Conservation (phyloP, 805 yeast species). For the Nakazawaea peltata region DNA sequence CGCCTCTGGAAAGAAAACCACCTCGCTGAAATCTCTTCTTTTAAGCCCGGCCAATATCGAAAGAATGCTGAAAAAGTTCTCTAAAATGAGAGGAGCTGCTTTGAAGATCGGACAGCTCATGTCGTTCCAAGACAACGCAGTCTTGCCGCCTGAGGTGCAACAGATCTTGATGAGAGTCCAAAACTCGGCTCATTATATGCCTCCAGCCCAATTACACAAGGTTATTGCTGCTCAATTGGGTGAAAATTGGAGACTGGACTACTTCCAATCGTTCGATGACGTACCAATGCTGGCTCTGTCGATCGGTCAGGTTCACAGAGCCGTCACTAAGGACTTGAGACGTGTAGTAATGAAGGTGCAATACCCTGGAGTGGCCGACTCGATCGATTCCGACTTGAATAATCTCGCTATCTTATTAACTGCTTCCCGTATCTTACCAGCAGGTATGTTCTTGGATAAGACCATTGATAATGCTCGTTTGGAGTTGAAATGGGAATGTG, state of each 20-base stretch:
- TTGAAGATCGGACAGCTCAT: slow-evolving; percentile 94
- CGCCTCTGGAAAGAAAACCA: slow-evolving; percentile 42
- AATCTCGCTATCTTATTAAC: slow-evolving; percentile 74
- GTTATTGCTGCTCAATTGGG: slow-evolving; percentile 74
- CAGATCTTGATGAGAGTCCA: slow-evolving; percentile 77
- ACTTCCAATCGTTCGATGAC: slow-evolving; percentile 70
- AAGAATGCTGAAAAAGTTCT: slow-evolving; percentile 76
- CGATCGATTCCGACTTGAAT: slow-evolving; percentile 91
- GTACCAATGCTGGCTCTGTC: slow-evolving; percentile 96
- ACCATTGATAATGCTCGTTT: slow-evolving; percentile 89
- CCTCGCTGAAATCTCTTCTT: slow-evolving; percentile 49
- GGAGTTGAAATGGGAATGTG: slow-evolving; percentile 97
- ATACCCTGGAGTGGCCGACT: slow-evolving; percentile 92
- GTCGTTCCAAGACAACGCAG: slow-evolving; percentile 85
- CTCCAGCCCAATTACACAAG: slow-evolving; percentile 76
- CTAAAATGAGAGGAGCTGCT: slow-evolving; percentile 99
- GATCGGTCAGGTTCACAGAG: slow-evolving; percentile 93
- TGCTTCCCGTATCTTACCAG: slow-evolving; percentile 82
- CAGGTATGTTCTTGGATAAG: slow-evolving; percentile 85
- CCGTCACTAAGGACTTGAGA: slow-evolving; percentile 55
- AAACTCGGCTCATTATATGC: slow-evolving; percentile 95
- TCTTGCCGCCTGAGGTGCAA: slow-evolving; percentile 80
- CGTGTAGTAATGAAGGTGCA: slow-evolving; percentile 93
- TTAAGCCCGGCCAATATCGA: slow-evolving; percentile 81
- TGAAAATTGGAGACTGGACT: slow-evolving; percentile 59